A percentile compares a stretch with the other conserved stretches of the same genome.
phyloP scores from a whole-genome alignment of 495 filamentous ascomycete genomes.

The Aspergillus asperescens region DNA sequence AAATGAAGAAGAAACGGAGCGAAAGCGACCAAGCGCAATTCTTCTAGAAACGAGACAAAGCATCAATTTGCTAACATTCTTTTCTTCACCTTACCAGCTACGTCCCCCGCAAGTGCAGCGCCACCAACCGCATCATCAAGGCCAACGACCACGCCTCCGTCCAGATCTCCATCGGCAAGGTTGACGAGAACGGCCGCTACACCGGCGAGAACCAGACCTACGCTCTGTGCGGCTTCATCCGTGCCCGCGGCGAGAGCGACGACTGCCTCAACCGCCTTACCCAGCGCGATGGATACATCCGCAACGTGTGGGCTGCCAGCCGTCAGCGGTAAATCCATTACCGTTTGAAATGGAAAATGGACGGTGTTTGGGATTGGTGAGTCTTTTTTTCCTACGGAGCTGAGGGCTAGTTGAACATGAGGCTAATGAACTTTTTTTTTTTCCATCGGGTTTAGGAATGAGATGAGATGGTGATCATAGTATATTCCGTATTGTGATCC shows the following conservation, averaged over 20 bases:
- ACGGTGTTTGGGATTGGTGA: constrained; percentile 32
- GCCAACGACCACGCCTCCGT: constrained; percentile 96
- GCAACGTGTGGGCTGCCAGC: constrained; percentile 84
- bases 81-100: constrained; percentile 54
- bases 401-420: background rate
- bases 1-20: too few species aligned
- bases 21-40: too few species aligned
- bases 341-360: constrained; percentile 7
- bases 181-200: constrained; percentile 94
- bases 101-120: constrained; percentile 97
- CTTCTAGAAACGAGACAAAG: too few species aligned
- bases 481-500: constrained; percentile 13
- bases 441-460: constrained; percentile 1
- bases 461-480: constrained; percentile 14
- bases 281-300: constrained; percentile 92
- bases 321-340: constrained; percentile 56
- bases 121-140: constrained; percentile 97
- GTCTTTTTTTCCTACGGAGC: background rate
- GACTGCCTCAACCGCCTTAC: constrained; percentile 92
- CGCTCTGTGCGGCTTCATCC: constrained; percentile 95
- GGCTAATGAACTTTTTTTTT: background rate
- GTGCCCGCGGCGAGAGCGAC: constrained; percentile 95
- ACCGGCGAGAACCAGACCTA: constrained; percentile 96
- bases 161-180: constrained; percentile 84
- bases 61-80: constrained; percentile 19